phyloP scores from a whole-genome alignment of 2,329 filamentous ascomycete species.

The Aureobasidium sp. region DNA sequence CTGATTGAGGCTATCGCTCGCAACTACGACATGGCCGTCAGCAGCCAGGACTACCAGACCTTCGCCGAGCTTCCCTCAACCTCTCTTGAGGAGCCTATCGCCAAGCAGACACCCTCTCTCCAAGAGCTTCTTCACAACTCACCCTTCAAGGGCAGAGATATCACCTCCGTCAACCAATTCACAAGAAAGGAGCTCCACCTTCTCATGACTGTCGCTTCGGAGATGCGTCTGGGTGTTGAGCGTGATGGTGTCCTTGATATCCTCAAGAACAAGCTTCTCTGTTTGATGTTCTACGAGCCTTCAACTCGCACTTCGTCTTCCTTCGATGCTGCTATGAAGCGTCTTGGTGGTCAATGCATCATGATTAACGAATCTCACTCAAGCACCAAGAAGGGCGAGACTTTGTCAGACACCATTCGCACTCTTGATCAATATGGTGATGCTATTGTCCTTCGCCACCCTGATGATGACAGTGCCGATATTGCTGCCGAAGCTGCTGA shows the following conservation, averaged over 20 bases:
- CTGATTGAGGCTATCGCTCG: constrained; percentile 88
- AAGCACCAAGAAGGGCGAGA: constrained; percentile 90
- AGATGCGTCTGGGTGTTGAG: constrained; percentile 94
- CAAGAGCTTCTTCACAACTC: constrained; percentile 69
- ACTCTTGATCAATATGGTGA: constrained; percentile 93
- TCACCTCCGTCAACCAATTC: constrained; percentile 89
- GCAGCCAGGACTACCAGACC: constrained; percentile 82
- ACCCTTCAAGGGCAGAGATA: constrained; percentile 81
- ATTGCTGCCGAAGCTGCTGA: constrained; percentile 79
- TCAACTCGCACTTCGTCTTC: constrained; percentile 92
- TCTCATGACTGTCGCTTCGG: constrained; percentile 92
- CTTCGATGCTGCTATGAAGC: constrained; percentile 97
- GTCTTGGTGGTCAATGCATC: constrained; percentile 81
- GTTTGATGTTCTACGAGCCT: constrained; percentile 95
- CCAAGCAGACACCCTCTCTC: constrained; percentile 51
- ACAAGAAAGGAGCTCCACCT: constrained; percentile 79
- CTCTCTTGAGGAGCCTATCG: constrained; percentile 23
- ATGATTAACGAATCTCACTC: constrained; percentile 76
- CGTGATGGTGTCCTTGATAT: constrained; percentile 83
- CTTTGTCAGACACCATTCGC: constrained; percentile 84
- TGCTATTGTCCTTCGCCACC: constrained; percentile 92
- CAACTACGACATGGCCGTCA: constrained; percentile 77
- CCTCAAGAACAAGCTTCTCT: constrained; percentile 77
- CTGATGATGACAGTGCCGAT: constrained; percentile 71
- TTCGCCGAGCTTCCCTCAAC: constrained; percentile 46